Conservation (phyloP, 116 monocot genomes). For the Phalaenopsis hybrid region DNA sequence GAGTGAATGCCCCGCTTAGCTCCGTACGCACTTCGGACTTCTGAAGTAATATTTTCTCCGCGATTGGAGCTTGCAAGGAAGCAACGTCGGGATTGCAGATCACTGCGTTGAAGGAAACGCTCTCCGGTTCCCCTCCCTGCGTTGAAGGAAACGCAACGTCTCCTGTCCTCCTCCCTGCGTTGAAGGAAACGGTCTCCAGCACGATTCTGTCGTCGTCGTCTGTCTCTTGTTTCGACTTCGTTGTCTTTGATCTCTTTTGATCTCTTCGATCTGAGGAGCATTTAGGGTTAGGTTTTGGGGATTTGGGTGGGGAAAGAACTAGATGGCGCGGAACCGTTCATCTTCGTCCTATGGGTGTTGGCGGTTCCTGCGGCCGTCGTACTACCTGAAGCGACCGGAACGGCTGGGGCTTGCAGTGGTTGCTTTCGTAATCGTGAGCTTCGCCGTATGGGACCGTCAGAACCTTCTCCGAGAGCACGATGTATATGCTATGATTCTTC, state of each 20-base stretch:
- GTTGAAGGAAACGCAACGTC: too few species aligned
- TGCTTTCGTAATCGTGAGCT: constrained; percentile 51
- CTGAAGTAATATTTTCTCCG: too few species aligned
- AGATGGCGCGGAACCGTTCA: constrained; percentile 28
- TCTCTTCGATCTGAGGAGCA: not conserved
- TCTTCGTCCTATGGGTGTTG: constrained; percentile 21
- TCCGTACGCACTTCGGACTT: too few species aligned
- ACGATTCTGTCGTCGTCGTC: too few species aligned
- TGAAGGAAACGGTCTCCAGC: too few species aligned
- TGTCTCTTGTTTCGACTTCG: not conserved
- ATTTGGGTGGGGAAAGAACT: not conserved
- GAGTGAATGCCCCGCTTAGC: too few species aligned
- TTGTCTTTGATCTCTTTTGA: not conserved
- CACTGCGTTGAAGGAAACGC: too few species aligned
- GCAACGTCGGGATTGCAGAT: too few species aligned
- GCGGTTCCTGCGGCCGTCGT: constrained; percentile 60
- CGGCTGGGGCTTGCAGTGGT: constrained; percentile 51
- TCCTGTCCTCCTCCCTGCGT: too few species aligned
- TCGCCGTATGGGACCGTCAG: constrained; percentile 60
- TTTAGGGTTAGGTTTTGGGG: constrained; percentile 7
- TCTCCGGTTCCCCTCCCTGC: too few species aligned
- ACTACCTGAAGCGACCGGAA: constrained; percentile 82
- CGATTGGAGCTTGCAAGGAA: too few species aligned
- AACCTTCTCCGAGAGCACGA: constrained; percentile 50
- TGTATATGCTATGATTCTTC: constrained; percentile 15